Evolutionary conservation across 331 rosid species (phyloP).

Genomic region (Quercus tomentella): DNA sequence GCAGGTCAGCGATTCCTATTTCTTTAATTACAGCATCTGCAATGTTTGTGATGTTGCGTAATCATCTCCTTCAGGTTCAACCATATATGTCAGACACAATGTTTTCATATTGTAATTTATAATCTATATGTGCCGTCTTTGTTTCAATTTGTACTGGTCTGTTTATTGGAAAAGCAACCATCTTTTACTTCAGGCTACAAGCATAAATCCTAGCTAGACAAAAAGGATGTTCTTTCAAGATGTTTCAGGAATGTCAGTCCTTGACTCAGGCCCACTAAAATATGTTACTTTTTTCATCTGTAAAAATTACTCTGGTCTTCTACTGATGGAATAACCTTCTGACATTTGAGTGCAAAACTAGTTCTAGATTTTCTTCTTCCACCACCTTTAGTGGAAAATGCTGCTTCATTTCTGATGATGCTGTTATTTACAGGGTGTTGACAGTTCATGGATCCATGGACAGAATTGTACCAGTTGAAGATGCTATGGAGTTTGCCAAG

Average conservation of each 20-base stretch:
- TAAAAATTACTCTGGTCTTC: neutral
- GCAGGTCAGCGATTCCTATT: constrained; percentile 49
- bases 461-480: constrained; percentile 62
- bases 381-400: neutral
- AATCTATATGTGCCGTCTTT: neutral
- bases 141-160: neutral
- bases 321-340: neutral
- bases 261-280: neutral
- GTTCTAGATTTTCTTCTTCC: neutral
- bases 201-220: neutral
- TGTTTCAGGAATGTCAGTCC: neutral
- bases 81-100: neutral
- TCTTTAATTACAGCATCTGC: neutral
- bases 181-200: neutral
- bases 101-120: neutral
- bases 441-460: constrained; percentile 90
- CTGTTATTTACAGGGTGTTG: constrained; percentile 56
- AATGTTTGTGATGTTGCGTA: neutral
- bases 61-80: neutral
- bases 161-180: neutral
- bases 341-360: neutral
- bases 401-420: neutral
- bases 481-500: constrained; percentile 67
- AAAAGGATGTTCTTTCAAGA: neutral
- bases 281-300: neutral